Evolutionary conservation across 2,329 filamentous ascomycete species (phyloP), one percentile per base, ranked within the genome.

Genomic region (Calonectria hawksworthii): DNA sequence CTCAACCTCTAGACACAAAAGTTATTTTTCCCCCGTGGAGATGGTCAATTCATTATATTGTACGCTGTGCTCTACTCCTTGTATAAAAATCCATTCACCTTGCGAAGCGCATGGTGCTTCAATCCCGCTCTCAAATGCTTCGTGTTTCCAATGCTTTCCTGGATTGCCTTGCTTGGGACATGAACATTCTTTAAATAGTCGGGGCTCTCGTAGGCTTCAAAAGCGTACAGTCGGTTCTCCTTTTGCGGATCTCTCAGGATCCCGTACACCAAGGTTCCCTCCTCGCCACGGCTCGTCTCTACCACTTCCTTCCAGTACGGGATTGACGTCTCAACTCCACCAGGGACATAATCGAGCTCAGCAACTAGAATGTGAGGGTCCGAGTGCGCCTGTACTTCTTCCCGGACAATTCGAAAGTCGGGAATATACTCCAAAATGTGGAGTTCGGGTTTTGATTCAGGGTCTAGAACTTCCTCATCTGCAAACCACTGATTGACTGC

Each of bases 231-330:
- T 34, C 74, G 76, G 32, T 78, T 56, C 18, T 79, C 75, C 34
- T 78, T 73, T 23, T 76, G 67, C 6, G 66, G 26, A n/a, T 80
- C 79, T 67, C 73, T 79, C 47, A 76, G 14, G 30, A 83, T 75
- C 2, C 78, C 80, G 34, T 83, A 83, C 3, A 78, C 61, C 36
- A 83, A 65, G 8, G 81, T 81, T 3, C 81, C 81, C 0, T 50
- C 50, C 61, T 82, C 72, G 8, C 79, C 70, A 9, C 75, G 70
- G 2, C 77, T 78, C 4, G 77, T 76, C 21, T 79, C 75, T 4
- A 82, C 80, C 3, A 82, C 80, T 1, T 78, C 74, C 65, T 79
- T 76, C 81, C 80, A 83, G 72, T 80, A 81, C 1, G 80, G 79
- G n/a, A 80, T 66, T 2, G 82, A 77, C 16, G 72, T 75, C 1